phyloP scores from a whole-genome alignment of 148 eudicot species.

The Diospyros lotus region DNA sequence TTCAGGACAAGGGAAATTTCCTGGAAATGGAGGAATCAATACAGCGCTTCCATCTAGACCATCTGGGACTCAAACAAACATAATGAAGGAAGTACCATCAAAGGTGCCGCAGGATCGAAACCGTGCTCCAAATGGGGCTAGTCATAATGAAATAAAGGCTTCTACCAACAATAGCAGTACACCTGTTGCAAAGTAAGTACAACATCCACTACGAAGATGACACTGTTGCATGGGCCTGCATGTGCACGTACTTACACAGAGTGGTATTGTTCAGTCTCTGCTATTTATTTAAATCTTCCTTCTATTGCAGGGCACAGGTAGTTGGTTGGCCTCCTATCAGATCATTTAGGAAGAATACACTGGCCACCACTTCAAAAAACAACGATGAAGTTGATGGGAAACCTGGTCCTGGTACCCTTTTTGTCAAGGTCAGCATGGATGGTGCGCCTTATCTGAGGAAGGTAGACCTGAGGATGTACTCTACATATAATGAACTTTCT shows the following conservation, averaged over 20 bases:
- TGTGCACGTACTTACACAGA: background rate
- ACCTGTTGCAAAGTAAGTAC: conserved; percentile 75
- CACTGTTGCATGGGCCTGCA: background rate
- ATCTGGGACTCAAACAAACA: conserved; percentile 31
- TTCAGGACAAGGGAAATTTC: conserved; percentile 39
- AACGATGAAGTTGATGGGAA: conserved; percentile 44
- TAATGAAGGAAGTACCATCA: conserved; percentile 29
- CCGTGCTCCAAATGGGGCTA: conserved; percentile 16
- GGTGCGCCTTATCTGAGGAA: conserved; percentile 93
- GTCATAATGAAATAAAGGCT: conserved; percentile 19
- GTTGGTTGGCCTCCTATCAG: conserved; percentile 95
- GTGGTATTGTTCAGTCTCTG: background rate
- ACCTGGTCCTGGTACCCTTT: conserved; percentile 48
- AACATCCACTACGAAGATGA: background rate
- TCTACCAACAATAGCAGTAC: conserved; percentile 38
- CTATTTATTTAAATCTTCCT: background rate
- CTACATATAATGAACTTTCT: conserved; percentile 63
- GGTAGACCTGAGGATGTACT: conserved; percentile 69
- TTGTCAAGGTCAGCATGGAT: conserved; percentile 93
- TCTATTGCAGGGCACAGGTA: conserved; percentile 69
- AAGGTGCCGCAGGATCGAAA: conserved; percentile 43
- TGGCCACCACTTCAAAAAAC: conserved; percentile 60
- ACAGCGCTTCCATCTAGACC: conserved; percentile 28
- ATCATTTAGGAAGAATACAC: conserved; percentile 65
- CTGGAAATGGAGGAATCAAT: conserved; percentile 27